phyloP scores from a whole-genome alignment of 192 early-diverging fungal genomes.

The Backusella liffmaniae region DNA sequence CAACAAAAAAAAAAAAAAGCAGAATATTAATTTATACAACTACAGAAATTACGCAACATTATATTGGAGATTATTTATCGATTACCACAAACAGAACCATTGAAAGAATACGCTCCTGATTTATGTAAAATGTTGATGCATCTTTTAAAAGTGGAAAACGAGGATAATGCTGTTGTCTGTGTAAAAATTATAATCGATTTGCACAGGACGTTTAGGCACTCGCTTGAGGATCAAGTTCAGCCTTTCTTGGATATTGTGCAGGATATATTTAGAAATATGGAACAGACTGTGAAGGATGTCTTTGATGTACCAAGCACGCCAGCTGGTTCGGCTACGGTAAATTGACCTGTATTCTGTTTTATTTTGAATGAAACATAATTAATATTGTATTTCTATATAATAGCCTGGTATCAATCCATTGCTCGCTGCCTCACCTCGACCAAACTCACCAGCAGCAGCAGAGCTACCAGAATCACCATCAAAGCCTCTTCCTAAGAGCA shows the following conservation, averaged over 20 bases:
- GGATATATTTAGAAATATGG: conserved; percentile 95
- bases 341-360: not conserved
- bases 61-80: conserved; percentile 92
- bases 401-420: conserved; percentile 42
- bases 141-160: conserved; percentile 87
- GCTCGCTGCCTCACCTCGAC: conserved; percentile 60
- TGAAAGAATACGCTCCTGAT: conserved; percentile 73
- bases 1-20: not conserved
- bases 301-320: conserved; percentile 76
- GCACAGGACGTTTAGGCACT: conserved; percentile 80
- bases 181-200: conserved; percentile 96
- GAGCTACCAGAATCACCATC: conserved; percentile 54
- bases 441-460: conserved; percentile 67
- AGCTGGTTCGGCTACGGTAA: conserved; percentile 39
- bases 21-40: not conserved
- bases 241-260: conserved; percentile 89
- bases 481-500: conserved; percentile 69
- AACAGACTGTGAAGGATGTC: conserved; percentile 73
- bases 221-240: conserved; percentile 84
- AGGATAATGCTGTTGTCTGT: conserved; percentile 94
- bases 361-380: not conserved
- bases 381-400: not conserved
- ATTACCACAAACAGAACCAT: conserved; percentile 84
- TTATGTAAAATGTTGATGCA: conserved; percentile 75
- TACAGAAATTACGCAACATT: conserved; percentile 83